phyloP scores from a whole-genome alignment of 345 rosid species.

The Salix dunnii region DNA sequence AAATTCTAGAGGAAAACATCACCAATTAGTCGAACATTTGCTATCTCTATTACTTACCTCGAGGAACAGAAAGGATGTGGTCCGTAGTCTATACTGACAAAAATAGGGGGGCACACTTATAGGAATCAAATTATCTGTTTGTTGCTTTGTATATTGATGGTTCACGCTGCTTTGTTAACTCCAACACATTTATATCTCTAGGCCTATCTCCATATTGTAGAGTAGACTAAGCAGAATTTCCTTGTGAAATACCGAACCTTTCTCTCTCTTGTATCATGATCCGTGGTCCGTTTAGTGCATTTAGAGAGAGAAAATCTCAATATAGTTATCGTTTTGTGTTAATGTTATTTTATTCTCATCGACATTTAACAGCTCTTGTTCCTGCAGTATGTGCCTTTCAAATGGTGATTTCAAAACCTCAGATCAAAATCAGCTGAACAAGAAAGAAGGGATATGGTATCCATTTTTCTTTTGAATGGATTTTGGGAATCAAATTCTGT shows the following conservation, averaged over 20 bases:
- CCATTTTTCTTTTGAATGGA: background rate
- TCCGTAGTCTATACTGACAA: conserved; percentile 42
- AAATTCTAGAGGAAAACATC: conserved; percentile 13
- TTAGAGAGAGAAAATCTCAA: conserved; percentile 8
- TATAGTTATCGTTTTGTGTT: conserved; percentile 7
- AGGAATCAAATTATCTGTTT: conserved; percentile 18
- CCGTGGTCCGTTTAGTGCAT: conserved; percentile 17
- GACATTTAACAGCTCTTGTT: background rate
- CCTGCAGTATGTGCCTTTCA: background rate
- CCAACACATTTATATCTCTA: conserved; percentile 14
- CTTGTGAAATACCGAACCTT: conserved; percentile 9
- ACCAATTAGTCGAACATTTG: conserved; percentile 22
- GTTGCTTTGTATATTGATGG: conserved; percentile 36
- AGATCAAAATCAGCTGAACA: background rate
- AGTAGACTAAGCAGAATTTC: conserved; percentile 10
- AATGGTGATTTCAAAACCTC: background rate
- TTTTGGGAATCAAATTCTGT: conserved; percentile 5
- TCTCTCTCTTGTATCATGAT: conserved; percentile 18
- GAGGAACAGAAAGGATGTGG: conserved; percentile 25
- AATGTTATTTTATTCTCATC: background rate
- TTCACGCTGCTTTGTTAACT: conserved; percentile 21
- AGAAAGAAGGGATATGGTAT: background rate
- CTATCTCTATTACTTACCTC: conserved; percentile 15
- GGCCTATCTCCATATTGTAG: conserved; percentile 14
- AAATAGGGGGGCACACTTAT: conserved; percentile 31